Evolutionary conservation across 768 basidiomycete genomes (phyloP), one percentile per base, ranked within the genome.

Genomic region (Trametes sanguinea): DNA sequence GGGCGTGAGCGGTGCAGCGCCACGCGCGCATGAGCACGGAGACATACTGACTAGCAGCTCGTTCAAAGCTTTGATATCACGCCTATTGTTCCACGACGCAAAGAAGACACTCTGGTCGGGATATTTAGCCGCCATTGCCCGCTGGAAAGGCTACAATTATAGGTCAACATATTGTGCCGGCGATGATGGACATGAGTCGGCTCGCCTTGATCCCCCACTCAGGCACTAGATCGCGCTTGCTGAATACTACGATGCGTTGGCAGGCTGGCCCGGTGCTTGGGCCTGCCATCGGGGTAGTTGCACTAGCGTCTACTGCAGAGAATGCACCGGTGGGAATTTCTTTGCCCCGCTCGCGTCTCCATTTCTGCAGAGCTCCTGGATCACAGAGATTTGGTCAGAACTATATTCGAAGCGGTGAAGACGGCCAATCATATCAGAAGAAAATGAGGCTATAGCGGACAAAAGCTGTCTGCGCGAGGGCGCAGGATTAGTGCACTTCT

Each of bases 141-240:
- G 82, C 46, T 82, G 81, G 71, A 94, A 92, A 55, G 91, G 90
- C 90, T 92, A 63, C 45, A 53, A 44, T 17, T 39, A 22, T 37
- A 11, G 9, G 35, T 59, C n/a, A 22, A 60, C 10, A 16, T 22
- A 6, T 54, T 5, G 2, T 2, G 57, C 29, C 44, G 17, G 16
- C 13, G 44, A 33, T 48, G 64, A 63, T 54, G 45, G 58, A 27
- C 2, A 1, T 2, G 27, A 63, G 33, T 51, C 2, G 11, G 69
- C 82, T 66, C 69, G 95, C 96, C 82, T 92, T 84, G 68, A 95
- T 82, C 39, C 94, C 95, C 86, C 91, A 91, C 68, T 84, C 80
- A 44, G 95, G 86, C 8, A 95, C 94, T 54, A 98, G 79, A 76
- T 98, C 97, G 44, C 90, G 83, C 77, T 98, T 98, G 69, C 93